A percentile compares a stretch with the other conserved stretches of the same genome.
These are phyloP conservation scores for Camellia japonica DNA, from an alignment of 148 eudicot species.

Conservation along the genomic window DNA sequence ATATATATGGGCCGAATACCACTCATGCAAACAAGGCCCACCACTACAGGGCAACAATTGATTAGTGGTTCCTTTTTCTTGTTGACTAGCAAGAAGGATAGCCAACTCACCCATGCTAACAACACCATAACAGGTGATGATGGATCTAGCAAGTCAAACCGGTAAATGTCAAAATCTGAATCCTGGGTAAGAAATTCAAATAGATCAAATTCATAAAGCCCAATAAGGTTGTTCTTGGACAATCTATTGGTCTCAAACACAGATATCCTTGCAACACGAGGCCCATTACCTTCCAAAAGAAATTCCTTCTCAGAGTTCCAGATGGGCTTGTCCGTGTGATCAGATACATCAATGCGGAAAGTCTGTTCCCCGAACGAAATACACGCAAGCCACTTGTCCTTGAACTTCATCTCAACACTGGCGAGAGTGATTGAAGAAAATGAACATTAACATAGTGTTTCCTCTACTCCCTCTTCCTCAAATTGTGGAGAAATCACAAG, in stretches of 20 bases:
- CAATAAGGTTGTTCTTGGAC: constrained; percentile 78
- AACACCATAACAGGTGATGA: constrained; percentile 72
- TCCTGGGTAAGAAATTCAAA: constrained; percentile 72
- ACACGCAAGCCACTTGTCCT: constrained; percentile 93
- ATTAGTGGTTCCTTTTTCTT: constrained; percentile 67
- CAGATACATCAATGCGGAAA: constrained; percentile 68
- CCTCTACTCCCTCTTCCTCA: too few relatives aligned
- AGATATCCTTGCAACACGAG: constrained; percentile 79
- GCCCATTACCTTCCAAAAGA: constrained; percentile 82
- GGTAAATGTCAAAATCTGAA: too few relatives aligned
- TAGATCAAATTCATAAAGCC: constrained; percentile 77
- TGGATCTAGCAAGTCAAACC: too few relatives aligned
- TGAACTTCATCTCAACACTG: constrained; percentile 85
- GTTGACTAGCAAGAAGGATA: constrained; percentile 65
- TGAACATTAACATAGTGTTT: too few relatives aligned
- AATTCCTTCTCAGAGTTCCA: constrained; percentile 90
- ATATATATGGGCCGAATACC: too few relatives aligned
- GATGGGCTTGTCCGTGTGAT: constrained; percentile 64
- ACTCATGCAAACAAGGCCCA: too few relatives aligned
- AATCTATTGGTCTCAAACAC: constrained; percentile 84
- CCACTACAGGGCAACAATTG: too few relatives aligned
- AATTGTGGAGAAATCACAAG: too few relatives aligned
- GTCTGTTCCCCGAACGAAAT: constrained; percentile 90
- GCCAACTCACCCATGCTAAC: constrained; percentile 95
- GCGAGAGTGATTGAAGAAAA: too few relatives aligned